phyloP scores from a whole-genome alignment of 202 grass and related monocot species.

The Digitaria exilis region DNA sequence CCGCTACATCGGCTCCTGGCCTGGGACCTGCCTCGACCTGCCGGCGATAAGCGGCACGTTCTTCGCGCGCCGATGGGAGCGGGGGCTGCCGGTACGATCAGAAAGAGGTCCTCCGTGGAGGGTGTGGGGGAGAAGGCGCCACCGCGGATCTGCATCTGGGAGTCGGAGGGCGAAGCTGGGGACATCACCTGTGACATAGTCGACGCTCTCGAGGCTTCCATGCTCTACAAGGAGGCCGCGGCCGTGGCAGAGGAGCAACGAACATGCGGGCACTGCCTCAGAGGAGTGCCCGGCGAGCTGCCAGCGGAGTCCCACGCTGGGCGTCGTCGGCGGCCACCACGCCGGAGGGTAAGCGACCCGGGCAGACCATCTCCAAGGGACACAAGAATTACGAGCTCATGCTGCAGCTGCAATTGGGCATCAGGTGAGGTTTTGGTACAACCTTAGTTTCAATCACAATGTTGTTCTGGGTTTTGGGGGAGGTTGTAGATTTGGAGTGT shows the following conservation, averaged over 20 bases:
- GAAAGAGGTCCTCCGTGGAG: slow-evolving; percentile 85
- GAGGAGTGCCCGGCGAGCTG: slow-evolving; percentile 33
- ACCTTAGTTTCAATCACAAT: neutral
- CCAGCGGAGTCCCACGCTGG: slow-evolving; percentile 53
- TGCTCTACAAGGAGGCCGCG: slow-evolving; percentile 75
- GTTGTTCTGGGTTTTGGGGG: neutral
- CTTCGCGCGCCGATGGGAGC: slow-evolving; percentile 53
- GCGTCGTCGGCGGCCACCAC: slow-evolving; percentile 47
- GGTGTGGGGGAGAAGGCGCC: slow-evolving; percentile 49
- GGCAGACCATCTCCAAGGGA: slow-evolving; percentile 94
- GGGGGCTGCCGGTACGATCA: slow-evolving; percentile 14
- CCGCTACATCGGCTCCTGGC: slow-evolving; percentile 76
- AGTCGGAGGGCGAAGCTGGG: slow-evolving; percentile 88
- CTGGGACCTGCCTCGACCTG: slow-evolving; percentile 49
- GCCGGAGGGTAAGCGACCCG: slow-evolving; percentile 77
- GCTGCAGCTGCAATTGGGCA: slow-evolving; percentile 94
- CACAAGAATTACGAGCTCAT: slow-evolving; percentile 99
- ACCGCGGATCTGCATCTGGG: slow-evolving; percentile 99
- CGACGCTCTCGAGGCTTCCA: slow-evolving; percentile 80
- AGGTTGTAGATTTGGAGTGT: slow-evolving; percentile 12
- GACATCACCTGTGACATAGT: slow-evolving; percentile 99
- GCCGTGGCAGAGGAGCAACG: slow-evolving; percentile 35
- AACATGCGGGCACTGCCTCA: slow-evolving; percentile 32
- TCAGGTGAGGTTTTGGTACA: slow-evolving; percentile 51
- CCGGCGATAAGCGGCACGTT: slow-evolving; percentile 78